Evolutionary conservation across 1,139 yeast genomes (phyloP), one percentile per base, ranked within the genome.

Genomic region (Trichomonascaceae sp.): DNA sequence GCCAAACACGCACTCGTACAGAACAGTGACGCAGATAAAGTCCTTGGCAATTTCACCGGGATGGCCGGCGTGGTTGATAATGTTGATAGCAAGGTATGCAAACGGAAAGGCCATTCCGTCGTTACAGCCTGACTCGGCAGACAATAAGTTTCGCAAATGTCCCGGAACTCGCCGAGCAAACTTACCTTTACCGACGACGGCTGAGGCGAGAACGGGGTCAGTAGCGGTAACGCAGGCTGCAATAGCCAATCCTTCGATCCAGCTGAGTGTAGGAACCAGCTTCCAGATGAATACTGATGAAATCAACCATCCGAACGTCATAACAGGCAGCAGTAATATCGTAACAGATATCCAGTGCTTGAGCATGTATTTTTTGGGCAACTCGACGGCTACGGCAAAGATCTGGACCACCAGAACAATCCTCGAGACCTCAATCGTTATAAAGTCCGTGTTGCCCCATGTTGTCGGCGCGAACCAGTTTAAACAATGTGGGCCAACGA

Each of bases 21-120:
- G 59, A 27, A 87, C 69, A 2, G 95, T 81, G 29, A 77, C 62
- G 39, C 78, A 67, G 37, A 89, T 65, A 92, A 95, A 89, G 43
- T 89, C 80, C 52, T 77, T 76, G 20, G 87, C 74, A 43, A 87
- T 80, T 42, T 72, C 75, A 2, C 71, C 67, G 1, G 75, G 67
- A 33, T 81, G 55, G 3, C 85, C 85, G 4, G 69, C 64, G 51
- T 82, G 75, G 16, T 74, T 56, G 35, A 85, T 73, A 31, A 85
- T 54, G 49, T 76, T 69, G 36, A 85, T 55, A 1, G 94, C 76
- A 33, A 87, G 60, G 48, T 67, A 85, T 28, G 85, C 82, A 52
- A 89, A 89, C 1, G 98, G 98, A 54, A 85, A 87, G 0, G 98
- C 97, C 92, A 89, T 81, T 36, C 98, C 98, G 52, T 89, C 98